Evolutionary conservation across 1,284 basidiomycete species (phyloP).

Genomic region (Grifola frondosa): DNA sequence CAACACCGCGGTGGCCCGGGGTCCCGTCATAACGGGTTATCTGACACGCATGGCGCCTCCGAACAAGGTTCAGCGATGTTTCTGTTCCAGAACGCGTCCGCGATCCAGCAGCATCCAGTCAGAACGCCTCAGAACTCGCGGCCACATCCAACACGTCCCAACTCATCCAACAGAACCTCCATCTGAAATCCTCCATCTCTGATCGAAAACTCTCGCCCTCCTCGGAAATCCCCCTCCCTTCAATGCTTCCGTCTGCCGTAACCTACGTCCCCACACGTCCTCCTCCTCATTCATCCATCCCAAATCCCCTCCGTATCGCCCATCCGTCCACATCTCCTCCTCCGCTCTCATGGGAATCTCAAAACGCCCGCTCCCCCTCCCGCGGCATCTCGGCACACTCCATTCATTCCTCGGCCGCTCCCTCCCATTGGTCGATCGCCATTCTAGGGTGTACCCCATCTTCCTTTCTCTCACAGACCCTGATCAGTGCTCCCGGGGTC

Average conservation of each 20-base stretch:
- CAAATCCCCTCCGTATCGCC: neutral
- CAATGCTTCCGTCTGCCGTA: neutral
- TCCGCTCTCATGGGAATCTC: no score
- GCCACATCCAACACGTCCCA: no score
- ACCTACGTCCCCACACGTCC: neutral
- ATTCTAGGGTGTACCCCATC: constrained; percentile 26
- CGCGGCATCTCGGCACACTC: constrained; percentile 15
- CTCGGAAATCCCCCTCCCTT: neutral
- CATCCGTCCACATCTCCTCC: constrained; percentile 9
- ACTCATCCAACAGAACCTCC: no score
- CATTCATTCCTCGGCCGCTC: constrained; percentile 1
- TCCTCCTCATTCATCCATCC: neutral
- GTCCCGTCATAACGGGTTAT: neutral
- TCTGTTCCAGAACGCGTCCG: no score
- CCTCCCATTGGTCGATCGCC: constrained; percentile 21
- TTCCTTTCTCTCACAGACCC: constrained; percentile 17
- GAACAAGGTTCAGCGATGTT: neutral
- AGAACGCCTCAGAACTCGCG: no score
- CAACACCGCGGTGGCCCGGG: neutral
- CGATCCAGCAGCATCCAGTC: constrained; percentile 28
- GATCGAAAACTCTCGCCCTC: constrained; percentile 12
- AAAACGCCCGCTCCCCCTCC: constrained; percentile 7
- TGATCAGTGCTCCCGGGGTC: constrained; percentile 10
- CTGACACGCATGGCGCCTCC: constrained; percentile 1
- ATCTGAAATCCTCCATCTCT: constrained; percentile 23